These are phyloP conservation scores for Spergularia azorica DNA, from an alignment of 179 eudicot genomes.

Conservation along the genomic window DNA sequence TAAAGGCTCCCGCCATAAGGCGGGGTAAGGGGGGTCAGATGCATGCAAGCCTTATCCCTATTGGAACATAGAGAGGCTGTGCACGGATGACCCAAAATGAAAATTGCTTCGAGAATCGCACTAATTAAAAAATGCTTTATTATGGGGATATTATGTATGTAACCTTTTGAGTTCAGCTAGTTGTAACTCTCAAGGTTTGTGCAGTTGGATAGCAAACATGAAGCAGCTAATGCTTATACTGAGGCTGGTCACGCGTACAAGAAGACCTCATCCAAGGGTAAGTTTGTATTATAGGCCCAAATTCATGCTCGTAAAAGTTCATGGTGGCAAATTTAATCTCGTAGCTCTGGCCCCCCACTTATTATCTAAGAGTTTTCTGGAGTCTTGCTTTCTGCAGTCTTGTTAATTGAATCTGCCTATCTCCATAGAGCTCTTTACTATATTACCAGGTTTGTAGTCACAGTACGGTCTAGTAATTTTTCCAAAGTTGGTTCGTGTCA, in stretches of 20 bases:
- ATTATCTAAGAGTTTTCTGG: not conserved
- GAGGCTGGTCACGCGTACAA: constrained; percentile 94
- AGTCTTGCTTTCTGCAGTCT: not conserved
- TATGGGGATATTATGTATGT: not conserved
- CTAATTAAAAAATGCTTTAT: too few species aligned
- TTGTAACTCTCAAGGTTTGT: constrained; percentile 9
- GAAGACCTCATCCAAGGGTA: constrained; percentile 76
- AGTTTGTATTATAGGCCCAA: not conserved
- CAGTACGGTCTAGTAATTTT: too few species aligned
- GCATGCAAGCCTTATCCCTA: too few species aligned
- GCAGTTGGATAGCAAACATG: constrained; percentile 90
- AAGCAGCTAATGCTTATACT: constrained; percentile 86
- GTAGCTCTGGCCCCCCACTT: not conserved
- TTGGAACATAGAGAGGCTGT: too few species aligned
- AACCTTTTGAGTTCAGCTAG: not conserved
- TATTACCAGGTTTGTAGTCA: too few species aligned
- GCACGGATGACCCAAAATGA: too few species aligned
- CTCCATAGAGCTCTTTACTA: not conserved
- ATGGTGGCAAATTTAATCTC: not conserved
- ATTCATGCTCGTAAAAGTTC: not conserved
- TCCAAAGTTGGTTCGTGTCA: too few species aligned
- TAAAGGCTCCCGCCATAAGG: too few species aligned
- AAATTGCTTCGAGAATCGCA: too few species aligned
- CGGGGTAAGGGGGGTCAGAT: too few species aligned
- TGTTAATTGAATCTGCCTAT: not conserved